Evolutionary conservation across 331 rosid genomes (phyloP), one percentile per base, ranked within the genome.

Genomic region (Pyrus hybrid): DNA sequence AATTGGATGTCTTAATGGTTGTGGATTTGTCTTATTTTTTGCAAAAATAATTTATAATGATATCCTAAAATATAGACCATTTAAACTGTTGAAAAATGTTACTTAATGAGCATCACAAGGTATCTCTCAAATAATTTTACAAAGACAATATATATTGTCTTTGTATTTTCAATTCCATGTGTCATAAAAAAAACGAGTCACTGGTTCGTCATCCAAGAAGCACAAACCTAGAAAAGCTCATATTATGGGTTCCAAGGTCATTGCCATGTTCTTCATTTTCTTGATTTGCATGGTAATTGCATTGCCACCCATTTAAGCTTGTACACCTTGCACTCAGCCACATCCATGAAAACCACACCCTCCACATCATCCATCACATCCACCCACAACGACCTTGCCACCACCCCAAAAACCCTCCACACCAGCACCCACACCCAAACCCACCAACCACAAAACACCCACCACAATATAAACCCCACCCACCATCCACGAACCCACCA

Each of bases 251-350:
- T 77, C 86, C 41, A 83, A 85, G 79, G 43, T 73, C 3, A 69
- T 72, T 65, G 89, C 94, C 33, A 3, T 79, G 72, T 78, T 91
- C 71, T 83, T 90, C 74, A 79, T 91, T 67, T 43, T 82, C 41
- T 57, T 81, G 83, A 76, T 88, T 72, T 78, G 76, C 67, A 82
- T 84, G 87, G 60, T 81, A 30, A 82, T 76, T 65, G 26, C 85
- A 3, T 54, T 87, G 56, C 87, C 96, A 3, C 74, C 80, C 71
- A 79, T 83, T 72, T 75, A 79, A 71, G 94, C 98, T 5, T 93
- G 97, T 81, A 83, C 58, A 2, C 76, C 87, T 8, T 90, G 96
- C 82, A 76, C 68, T 20, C 86, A 82, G 75, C 96, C 93, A 60
- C 86, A 64, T 28, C 90, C 89, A 57, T 84, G 77, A 35, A 53